These are phyloP conservation scores for Aspergillus puulaauensis DNA, from an alignment of 2,329 filamentous ascomycete genomes.

Conservation along the genomic window DNA sequence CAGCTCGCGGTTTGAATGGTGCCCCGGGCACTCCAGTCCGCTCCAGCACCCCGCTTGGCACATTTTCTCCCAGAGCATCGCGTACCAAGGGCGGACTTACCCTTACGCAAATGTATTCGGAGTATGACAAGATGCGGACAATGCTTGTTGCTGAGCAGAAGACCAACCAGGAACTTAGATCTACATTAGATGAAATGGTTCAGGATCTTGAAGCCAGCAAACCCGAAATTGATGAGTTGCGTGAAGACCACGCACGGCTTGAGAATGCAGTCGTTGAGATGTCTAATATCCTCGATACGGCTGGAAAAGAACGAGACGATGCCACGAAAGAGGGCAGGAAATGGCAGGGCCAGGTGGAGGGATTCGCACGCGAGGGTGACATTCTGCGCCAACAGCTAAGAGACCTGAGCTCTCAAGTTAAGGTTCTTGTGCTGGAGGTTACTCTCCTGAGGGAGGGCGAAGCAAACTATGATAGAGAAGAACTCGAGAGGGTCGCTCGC, in stretches of 20 bases:
- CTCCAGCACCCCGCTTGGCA: constrained; percentile 48
- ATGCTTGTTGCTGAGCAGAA: constrained; percentile 72
- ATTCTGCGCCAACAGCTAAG: constrained; percentile 84
- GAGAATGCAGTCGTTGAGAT: constrained; percentile 79
- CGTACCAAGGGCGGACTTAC: constrained; percentile 56
- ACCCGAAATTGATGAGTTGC: constrained; percentile 84
- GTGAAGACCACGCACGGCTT: constrained; percentile 75
- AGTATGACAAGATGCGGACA: constrained; percentile 64
- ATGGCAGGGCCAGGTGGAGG: constrained; percentile 70
- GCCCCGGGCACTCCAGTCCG: constrained; percentile 51
- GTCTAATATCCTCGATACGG: constrained; percentile 78
- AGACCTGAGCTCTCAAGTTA: constrained; percentile 85
- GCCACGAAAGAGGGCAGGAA: constrained; percentile 77
- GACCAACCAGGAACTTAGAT: constrained; percentile 70
- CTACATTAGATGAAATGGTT: constrained; percentile 82
- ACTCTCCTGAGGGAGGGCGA: constrained; percentile 76
- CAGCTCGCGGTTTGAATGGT: constrained; percentile 54
- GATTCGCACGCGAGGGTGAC: constrained; percentile 64
- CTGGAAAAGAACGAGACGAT: constrained; percentile 74
- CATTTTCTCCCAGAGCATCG: constrained; percentile 55
- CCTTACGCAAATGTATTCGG: constrained; percentile 63
- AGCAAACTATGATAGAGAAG: constrained; percentile 69
- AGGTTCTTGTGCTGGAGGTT: constrained; percentile 84
- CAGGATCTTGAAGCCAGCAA: constrained; percentile 79
- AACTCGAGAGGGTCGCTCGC: constrained; percentile 74